Evolutionary conservation across 306 rosid genomes (phyloP).

Genomic region (Sphenostylis stenocarpa): DNA sequence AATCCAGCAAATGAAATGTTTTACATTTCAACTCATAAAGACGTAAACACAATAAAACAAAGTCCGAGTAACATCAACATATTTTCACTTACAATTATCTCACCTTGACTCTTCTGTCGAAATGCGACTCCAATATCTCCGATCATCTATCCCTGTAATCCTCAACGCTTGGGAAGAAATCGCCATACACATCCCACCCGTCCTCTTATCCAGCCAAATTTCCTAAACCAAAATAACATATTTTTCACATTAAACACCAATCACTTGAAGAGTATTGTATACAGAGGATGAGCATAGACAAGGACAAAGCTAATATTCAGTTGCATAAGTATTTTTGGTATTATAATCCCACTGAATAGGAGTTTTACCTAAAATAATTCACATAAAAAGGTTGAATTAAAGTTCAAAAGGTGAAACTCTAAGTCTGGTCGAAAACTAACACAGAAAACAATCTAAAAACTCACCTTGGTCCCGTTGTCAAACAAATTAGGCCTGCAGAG

Average conservation of each 20-base stretch:
- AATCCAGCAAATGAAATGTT: neutral
- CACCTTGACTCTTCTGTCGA: conserved; percentile 78
- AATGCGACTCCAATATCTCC: conserved; percentile 91
- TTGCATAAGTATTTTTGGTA: neutral
- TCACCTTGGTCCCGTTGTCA: conserved; percentile 74
- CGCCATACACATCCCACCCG: conserved; percentile 63
- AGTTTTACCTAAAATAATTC: no score
- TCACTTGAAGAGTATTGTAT: neutral
- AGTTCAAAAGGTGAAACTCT: neutral
- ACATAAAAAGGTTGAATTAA: neutral
- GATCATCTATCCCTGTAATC: conserved; percentile 89
- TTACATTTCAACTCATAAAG: neutral
- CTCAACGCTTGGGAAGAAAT: conserved; percentile 69
- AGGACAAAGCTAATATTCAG: neutral
- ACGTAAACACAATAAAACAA: conserved; percentile 1
- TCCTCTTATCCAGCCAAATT: conserved; percentile 72
- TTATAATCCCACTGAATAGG: neutral
- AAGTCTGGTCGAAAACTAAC: neutral
- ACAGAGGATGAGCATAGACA: neutral
- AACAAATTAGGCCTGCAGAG: conserved; percentile 65
- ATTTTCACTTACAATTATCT: conserved; percentile 30
- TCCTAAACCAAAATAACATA: conserved; percentile 51
- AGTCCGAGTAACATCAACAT: neutral
- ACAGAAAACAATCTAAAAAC: neutral
- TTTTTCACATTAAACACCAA: conserved; percentile 9